These are phyloP conservation scores for Blastomyces parvus DNA, from an alignment of 2,329 filamentous ascomycete species.

Conservation along the genomic window DNA sequence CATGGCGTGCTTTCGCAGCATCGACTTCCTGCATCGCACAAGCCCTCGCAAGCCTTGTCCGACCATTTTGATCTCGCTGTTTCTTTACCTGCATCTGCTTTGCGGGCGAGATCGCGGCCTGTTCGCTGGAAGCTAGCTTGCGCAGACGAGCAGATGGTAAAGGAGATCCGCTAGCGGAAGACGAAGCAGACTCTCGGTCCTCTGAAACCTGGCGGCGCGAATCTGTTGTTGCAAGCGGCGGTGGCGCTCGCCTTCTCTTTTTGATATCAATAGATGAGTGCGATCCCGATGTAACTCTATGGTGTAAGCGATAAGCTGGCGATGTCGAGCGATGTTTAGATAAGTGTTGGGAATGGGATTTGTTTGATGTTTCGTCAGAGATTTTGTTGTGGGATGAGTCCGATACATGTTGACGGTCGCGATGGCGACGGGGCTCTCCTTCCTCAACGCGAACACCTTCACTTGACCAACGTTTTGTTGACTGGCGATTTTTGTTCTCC, in stretches of 20 bases:
- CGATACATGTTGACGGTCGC: slow-evolving; percentile 17
- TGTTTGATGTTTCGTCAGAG: slow-evolving; percentile 23
- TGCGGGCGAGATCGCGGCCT: slow-evolving; percentile 51
- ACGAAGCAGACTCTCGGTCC: slow-evolving; percentile 38
- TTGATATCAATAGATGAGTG: slow-evolving; percentile 14
- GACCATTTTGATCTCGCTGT: slow-evolving; percentile 82
- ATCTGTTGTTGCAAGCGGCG: slow-evolving; percentile 34
- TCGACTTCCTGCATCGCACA: slow-evolving; percentile 80
- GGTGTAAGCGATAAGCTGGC: slow-evolving; percentile 28
- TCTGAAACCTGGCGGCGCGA: slow-evolving; percentile 37
- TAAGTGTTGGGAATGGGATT: slow-evolving; percentile 22
- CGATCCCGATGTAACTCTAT: slow-evolving; percentile 29
- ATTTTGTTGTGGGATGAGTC: slow-evolving; percentile 15
- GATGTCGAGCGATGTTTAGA: slow-evolving; percentile 30
- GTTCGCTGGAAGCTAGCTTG: slow-evolving; percentile 34
- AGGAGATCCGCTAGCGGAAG: slow-evolving; percentile 37
- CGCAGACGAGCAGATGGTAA: slow-evolving; percentile 33
- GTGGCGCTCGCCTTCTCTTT: slow-evolving; percentile 29
- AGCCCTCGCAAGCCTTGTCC: slow-evolving; percentile 80
- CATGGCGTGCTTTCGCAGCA: slow-evolving; percentile 61
- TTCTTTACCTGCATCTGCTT: slow-evolving; percentile 65
- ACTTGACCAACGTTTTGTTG: slow-evolving; percentile 32
- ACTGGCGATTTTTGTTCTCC: slow-evolving; percentile 18
- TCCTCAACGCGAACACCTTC: slow-evolving; percentile 21
- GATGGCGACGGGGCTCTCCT: slow-evolving; percentile 18